Conservation (phyloP, 2,329 filamentous ascomycete species). For the Alternaria alternata region DNA sequence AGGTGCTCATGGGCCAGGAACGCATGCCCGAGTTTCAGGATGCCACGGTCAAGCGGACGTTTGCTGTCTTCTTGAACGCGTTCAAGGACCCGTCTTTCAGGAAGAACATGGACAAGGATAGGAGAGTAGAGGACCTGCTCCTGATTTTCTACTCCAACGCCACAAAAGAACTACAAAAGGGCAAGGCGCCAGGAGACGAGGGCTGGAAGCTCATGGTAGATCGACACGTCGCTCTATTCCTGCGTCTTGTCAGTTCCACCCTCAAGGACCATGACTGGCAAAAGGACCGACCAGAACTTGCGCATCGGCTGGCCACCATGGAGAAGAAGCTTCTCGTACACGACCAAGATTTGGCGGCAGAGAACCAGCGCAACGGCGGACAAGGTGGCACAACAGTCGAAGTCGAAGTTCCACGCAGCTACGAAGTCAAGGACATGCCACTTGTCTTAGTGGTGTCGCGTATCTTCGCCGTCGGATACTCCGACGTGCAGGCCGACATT, state of each 20-base stretch:
- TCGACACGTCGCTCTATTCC: slow-evolving; percentile 91
- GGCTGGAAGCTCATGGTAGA: slow-evolving; percentile 92
- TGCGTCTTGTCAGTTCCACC: slow-evolving; percentile 82
- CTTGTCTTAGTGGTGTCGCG: slow-evolving; percentile 86
- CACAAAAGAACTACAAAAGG: slow-evolving; percentile 86
- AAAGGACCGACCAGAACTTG: slow-evolving; percentile 84
- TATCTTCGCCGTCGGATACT: slow-evolving; percentile 82
- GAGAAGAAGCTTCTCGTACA: slow-evolving; percentile 95
- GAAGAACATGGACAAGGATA: slow-evolving; percentile 91
- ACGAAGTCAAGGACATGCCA: slow-evolving; percentile 97
- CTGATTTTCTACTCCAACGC: slow-evolving; percentile 97
- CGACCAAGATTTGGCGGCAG: slow-evolving; percentile 83
- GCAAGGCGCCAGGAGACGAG: slow-evolving; percentile 79
- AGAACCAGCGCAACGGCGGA: slow-evolving; percentile 64
- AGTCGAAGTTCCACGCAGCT: slow-evolving; percentile 81
- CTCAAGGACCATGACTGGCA: slow-evolving; percentile 85
- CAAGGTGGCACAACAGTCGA: slow-evolving; percentile 74
- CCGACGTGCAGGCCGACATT: slow-evolving; percentile 86
- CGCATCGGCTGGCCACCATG: slow-evolving; percentile 77
- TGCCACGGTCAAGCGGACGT: slow-evolving; percentile 88
- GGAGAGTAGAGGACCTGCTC: slow-evolving; percentile 89
- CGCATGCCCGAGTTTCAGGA: slow-evolving; percentile 88
- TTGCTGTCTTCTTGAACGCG: slow-evolving; percentile 91
- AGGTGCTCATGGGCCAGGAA: slow-evolving; percentile 82
- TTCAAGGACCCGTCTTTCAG: slow-evolving; percentile 89